phyloP scores from a whole-genome alignment of 2,329 filamentous ascomycete genomes.

The Ascomycota sp. region DNA sequence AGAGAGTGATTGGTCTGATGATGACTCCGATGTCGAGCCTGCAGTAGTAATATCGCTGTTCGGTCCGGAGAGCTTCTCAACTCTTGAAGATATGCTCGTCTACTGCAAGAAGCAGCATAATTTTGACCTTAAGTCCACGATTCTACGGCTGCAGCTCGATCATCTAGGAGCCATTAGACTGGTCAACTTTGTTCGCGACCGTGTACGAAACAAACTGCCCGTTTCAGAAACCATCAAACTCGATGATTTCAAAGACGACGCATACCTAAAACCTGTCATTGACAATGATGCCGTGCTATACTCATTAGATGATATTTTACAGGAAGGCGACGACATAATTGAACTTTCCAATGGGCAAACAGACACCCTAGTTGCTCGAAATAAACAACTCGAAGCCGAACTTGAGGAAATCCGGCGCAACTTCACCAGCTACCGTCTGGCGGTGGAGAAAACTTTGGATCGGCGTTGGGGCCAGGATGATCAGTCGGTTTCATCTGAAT shows the following conservation, averaged over 20 bases:
- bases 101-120: slow-evolving; percentile 44
- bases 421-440: slow-evolving; percentile 43
- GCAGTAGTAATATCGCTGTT: slow-evolving; percentile 47
- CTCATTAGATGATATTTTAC: slow-evolving; percentile 49
- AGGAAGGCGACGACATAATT: slow-evolving; percentile 8
- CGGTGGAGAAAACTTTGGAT: slow-evolving; percentile 46
- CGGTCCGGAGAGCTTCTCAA: slow-evolving; percentile 43
- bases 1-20: slow-evolving; percentile 32
- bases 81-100: slow-evolving; percentile 42
- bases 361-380: slow-evolving; percentile 21
- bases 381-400: slow-evolving; percentile 37
- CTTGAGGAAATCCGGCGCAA: slow-evolving; percentile 36
- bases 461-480: slow-evolving; percentile 43
- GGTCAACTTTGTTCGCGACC: slow-evolving; percentile 45
- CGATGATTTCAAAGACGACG: slow-evolving; percentile 52
- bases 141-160: slow-evolving; percentile 40
- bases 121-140: slow-evolving; percentile 45
- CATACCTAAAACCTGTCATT: slow-evolving; percentile 63
- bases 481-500: too few species aligned
- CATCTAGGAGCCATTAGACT: slow-evolving; percentile 56
- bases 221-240: slow-evolving; percentile 38
- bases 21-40: slow-evolving; percentile 42
- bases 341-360: slow-evolving; percentile 5
- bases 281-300: slow-evolving; percentile 82
- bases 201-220: slow-evolving; percentile 20